Evolutionary conservation across 2,329 filamentous ascomycete genomes (phyloP).

Genomic region (Arthrobotrys sphaeroides): DNA sequence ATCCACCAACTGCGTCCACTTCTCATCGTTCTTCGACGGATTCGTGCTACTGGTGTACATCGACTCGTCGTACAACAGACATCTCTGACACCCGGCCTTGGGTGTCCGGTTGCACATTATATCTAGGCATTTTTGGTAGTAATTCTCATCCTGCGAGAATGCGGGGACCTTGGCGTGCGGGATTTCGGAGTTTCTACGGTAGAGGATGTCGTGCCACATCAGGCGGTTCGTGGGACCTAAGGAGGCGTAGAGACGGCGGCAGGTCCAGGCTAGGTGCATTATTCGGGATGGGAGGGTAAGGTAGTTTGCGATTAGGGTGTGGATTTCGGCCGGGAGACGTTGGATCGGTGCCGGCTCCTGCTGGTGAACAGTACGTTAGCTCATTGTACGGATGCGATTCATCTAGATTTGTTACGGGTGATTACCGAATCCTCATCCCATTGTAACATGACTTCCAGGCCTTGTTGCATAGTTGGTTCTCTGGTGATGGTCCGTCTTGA

Average conservation of each 20-base stretch:
- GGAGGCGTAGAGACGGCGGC: slow-evolving; percentile 29
- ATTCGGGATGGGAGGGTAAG: slow-evolving; percentile 5
- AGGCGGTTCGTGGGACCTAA: slow-evolving; percentile 35
- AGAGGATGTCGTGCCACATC: slow-evolving; percentile 35
- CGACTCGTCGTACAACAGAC: slow-evolving; percentile 7
- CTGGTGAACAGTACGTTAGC: not conserved
- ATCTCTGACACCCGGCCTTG: slow-evolving; percentile 21
- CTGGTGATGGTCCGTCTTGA: not conserved
- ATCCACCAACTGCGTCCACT: slow-evolving; percentile 24
- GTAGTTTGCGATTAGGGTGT: slow-evolving; percentile 32
- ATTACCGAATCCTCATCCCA: not conserved
- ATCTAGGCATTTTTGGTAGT: slow-evolving; percentile 36
- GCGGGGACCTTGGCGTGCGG: not conserved
- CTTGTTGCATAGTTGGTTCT: not conserved
- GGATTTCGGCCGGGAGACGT: slow-evolving; percentile 41
- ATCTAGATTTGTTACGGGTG: too few relatives aligned
- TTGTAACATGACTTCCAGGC: not conserved
- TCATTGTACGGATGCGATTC: not conserved
- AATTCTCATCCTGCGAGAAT: slow-evolving; percentile 4
- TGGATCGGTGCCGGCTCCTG: slow-evolving; percentile 12
- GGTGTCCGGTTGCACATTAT: slow-evolving; percentile 34
- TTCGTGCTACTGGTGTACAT: slow-evolving; percentile 7
- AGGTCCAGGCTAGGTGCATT: slow-evolving; percentile 34
- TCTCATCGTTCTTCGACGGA: slow-evolving; percentile 26
- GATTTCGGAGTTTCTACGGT: not conserved